Base-by-base conservation (phyloP, 2,329 filamentous ascomycete species). In the Pseudophaeomoniella oleicola region DNA sequence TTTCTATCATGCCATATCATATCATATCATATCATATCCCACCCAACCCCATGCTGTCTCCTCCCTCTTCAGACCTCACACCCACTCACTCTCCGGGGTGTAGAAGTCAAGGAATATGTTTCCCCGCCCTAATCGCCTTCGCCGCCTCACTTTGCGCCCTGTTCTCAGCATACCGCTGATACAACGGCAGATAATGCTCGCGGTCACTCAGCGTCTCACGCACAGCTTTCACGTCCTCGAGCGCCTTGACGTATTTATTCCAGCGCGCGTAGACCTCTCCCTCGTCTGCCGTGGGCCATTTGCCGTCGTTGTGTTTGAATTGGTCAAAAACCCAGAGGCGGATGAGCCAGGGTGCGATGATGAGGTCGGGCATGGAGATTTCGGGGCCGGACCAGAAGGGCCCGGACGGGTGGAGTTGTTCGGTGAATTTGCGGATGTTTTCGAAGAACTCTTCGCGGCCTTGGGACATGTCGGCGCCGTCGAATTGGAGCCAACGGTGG, bases 271-370 rank as follows among this genome's bases (percentile, higher is more conserved):
- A 86, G 2, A 67, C 50, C 22, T 53, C 53, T 36, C 73, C 71
- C 27, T 80, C 71, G 5, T 65, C 33, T 0, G 67, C 67, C 19
- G 62, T 50, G 35, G 43, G 57, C 2, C 67, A 67, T 30, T 75
- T 59, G 0, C 64, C 62, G n/a, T 66, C 42, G 0, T 69, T 69
- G 2, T 63, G 65, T 50, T 87, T 87, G 51, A 79, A 87, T 43
- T 83, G 68, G 46, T 87, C 79, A 45, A 87, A 77, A 4, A 84
- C 59, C 63, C 80, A 87, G 14, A 85, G 51, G 11, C 81, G 64
- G 47, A 75, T 69, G 0, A 76, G 75, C 80, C 80, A 87, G 0
- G 81, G 81, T 27, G 75, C 81, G 3, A 86, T 58, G 42, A 74
- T 69, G 16, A 85, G 62, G 53, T 88, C 82, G 11, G 84, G 71